phyloP scores from a whole-genome alignment of 345 rosid species.

The Citrus maxima region DNA sequence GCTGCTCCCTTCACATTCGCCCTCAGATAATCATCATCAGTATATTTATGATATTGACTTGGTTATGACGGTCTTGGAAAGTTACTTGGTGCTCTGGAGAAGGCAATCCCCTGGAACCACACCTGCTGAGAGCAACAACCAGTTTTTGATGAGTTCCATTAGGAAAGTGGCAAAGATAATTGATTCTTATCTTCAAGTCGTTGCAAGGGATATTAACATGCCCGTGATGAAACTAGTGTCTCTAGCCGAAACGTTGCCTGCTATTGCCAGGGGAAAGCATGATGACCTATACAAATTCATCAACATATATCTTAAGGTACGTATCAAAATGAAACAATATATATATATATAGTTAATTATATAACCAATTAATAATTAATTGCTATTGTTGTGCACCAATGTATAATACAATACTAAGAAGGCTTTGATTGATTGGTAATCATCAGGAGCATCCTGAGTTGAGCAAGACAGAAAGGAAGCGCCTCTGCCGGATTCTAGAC shows the following conservation, averaged over 20 bases:
- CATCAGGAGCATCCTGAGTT: constrained; percentile 92
- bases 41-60: constrained; percentile 55
- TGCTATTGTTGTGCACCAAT: not conserved
- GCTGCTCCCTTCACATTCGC: constrained; percentile 53
- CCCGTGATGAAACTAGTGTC: constrained; percentile 52
- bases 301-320: constrained; percentile 84
- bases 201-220: constrained; percentile 63
- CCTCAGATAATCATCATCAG: constrained; percentile 31
- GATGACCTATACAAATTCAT: constrained; percentile 89
- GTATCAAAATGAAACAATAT: not conserved
- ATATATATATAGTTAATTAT: not conserved
- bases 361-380: not conserved
- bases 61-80: constrained; percentile 62
- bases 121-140: constrained; percentile 36
- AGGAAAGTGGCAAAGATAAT: constrained; percentile 65
- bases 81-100: constrained; percentile 69
- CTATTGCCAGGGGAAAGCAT: constrained; percentile 58
- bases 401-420: not conserved
- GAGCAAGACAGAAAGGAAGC: constrained; percentile 78
- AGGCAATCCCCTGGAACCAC: constrained; percentile 41
- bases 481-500: constrained; percentile 75
- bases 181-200: constrained; percentile 76
- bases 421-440: constrained; percentile 2
- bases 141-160: constrained; percentile 44
- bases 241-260: constrained; percentile 77